A percentile compares a stretch with the other conserved stretches of the same genome.
phyloP scores from a whole-genome alignment of 192 early-diverging fungal genomes.

The Rhizophagus prolifer region DNA sequence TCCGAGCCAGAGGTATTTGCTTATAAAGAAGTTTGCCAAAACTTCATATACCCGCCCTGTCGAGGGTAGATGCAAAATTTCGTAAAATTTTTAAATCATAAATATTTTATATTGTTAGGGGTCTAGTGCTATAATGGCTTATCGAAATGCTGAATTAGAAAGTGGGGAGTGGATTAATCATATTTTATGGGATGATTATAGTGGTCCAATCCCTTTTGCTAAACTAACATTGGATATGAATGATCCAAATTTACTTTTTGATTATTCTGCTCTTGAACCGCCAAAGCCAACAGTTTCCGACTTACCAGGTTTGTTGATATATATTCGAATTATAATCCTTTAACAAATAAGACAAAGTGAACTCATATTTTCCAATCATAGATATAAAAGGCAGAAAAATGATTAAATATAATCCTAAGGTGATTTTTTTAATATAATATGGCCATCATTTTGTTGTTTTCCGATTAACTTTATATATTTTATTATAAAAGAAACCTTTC shows the following conservation, averaged over 20 bases:
- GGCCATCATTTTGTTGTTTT: background rate
- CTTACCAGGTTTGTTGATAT: background rate
- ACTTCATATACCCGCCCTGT: background rate
- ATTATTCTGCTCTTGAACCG: constrained; percentile 53
- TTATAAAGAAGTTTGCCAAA: no score
- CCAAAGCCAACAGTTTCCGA: constrained; percentile 21
- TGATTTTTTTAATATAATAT: background rate
- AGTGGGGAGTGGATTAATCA: constrained; percentile 69
- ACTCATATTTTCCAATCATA: background rate
- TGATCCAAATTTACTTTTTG: constrained; percentile 77
- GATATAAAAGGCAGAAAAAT: background rate
- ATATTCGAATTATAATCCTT: background rate
- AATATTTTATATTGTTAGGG: background rate
- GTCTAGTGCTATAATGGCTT: background rate
- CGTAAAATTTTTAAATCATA: background rate
- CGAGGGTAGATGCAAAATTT: no score
- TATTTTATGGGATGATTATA: constrained; percentile 80
- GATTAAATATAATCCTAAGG: background rate
- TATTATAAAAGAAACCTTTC: background rate
- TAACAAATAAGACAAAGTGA: background rate
- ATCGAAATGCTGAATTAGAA: constrained; percentile 45
- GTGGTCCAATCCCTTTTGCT: constrained; percentile 51
- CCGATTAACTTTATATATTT: background rate
- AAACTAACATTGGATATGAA: constrained; percentile 63
- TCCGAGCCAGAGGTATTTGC: background rate